Percentiles rank a stretch among this genome's conserved stretches.
Conservation (phyloP, 257 asterid genomes). For the Solanum chilense region DNA sequence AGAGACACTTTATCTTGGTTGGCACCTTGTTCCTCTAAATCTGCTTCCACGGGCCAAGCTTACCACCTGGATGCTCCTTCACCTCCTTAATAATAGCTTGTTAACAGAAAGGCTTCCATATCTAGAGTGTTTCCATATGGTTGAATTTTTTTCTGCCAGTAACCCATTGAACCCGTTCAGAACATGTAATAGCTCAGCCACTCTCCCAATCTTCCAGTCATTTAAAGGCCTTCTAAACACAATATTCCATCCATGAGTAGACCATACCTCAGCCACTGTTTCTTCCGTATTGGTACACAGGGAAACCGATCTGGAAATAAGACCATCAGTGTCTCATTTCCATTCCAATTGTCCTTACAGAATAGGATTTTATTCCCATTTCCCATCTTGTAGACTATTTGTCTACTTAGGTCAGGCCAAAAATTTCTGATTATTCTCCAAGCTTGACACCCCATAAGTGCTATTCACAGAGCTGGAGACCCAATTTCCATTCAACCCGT, state of each 20-base stretch:
- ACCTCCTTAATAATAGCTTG: not conserved
- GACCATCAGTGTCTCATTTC: not conserved
- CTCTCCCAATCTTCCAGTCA: not conserved
- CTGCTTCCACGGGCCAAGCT: not conserved
- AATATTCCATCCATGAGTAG: not conserved
- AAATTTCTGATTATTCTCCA: not conserved
- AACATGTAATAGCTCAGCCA: not conserved
- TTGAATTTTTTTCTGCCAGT: not conserved
- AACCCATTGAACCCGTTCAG: not conserved
- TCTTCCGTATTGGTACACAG: not conserved
- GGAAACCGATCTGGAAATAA: not conserved
- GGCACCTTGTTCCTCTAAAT: not conserved
- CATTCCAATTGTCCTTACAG: not conserved
- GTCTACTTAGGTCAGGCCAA: not conserved
- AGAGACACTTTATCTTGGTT: not conserved
- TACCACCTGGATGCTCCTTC: not conserved
- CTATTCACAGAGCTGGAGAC: not conserved
- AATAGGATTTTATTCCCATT: not conserved
- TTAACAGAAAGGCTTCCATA: not conserved
- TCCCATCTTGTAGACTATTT: not conserved
- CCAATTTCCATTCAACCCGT: not conserved
- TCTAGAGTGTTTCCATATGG: not conserved
- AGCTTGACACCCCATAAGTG: not conserved
- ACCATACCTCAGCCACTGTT: not conserved
- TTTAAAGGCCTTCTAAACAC: not conserved